Percentiles rank a stretch among this genome's conserved stretches.
Conservation (phyloP, 2,329 filamentous ascomycete genomes). For the Fusarium virguliforme region DNA sequence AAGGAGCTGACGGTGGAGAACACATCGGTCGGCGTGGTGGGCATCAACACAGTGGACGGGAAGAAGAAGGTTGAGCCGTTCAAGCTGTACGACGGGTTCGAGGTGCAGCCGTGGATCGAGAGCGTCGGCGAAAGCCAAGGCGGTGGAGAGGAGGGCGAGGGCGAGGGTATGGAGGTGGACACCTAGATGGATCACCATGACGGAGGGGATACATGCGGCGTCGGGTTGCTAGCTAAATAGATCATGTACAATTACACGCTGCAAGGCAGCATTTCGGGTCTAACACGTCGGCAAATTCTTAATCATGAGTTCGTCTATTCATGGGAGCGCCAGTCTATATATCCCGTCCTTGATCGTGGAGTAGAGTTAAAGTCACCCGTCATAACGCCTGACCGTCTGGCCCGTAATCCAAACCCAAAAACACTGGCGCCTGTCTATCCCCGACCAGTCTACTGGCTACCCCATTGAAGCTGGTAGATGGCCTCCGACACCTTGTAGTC, state of each 20-base stretch:
- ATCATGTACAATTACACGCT: slow-evolving; percentile 58
- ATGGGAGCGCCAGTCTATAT: slow-evolving; percentile 42
- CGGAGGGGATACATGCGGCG: slow-evolving; percentile 42
- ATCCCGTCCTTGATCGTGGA: slow-evolving; percentile 36
- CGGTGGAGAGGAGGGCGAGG: slow-evolving; percentile 59
- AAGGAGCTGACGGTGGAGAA: slow-evolving; percentile 98
- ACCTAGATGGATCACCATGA: slow-evolving; percentile 50
- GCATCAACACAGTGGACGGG: slow-evolving; percentile 66
- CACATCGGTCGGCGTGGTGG: slow-evolving; percentile 90
- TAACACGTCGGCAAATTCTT: slow-evolving; percentile 36
- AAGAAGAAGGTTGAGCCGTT: slow-evolving; percentile 81
- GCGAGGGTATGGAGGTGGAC: slow-evolving; percentile 58
- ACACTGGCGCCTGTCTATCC: slow-evolving; percentile 25
- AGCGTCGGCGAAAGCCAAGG: slow-evolving; percentile 71
- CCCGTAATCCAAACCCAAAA: slow-evolving; percentile 23
- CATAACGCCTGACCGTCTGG: slow-evolving; percentile 40
- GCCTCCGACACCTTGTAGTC: slow-evolving; percentile 84
- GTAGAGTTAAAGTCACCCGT: slow-evolving; percentile 30
- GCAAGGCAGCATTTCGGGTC: slow-evolving; percentile 51
- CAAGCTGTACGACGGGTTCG: slow-evolving; percentile 90
- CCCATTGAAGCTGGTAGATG: slow-evolving; percentile 88
- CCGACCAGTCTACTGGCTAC: slow-evolving; percentile 67
- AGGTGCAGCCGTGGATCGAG: slow-evolving; percentile 89
- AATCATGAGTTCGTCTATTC: slow-evolving; percentile 49
- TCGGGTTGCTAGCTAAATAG: slow-evolving; percentile 50